Evolutionary conservation across 176 grass and related monocot genomes (phyloP), one percentile per base, ranked within the genome.

Genomic region (Thinopyrum elongatum): DNA sequence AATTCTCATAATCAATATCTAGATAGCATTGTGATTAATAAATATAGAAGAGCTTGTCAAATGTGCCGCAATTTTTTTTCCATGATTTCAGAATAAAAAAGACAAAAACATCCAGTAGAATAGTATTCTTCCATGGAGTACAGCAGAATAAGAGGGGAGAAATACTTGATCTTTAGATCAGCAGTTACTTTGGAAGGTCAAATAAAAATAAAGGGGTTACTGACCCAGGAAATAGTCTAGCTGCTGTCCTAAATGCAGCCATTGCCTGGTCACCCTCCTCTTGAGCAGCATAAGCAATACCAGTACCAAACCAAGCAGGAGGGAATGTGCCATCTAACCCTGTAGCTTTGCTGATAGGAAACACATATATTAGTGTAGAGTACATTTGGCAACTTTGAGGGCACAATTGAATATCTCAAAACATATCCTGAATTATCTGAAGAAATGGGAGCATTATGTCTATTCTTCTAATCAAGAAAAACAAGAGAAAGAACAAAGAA

Each of bases 141-240:
- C 69, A 83, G 25, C 15, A 83, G 61, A 74, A 72, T 83, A 42
- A 83, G 67, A 73, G 22, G 74, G 41, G 30, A 16, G 7, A 26
- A 21, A 9, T 58, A 46, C 19, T 74, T 59, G 25, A 30, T 63
- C 29, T 77, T 85, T 51, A 85, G 61, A 82, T 59, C 15, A 85
- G 74, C 10, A 67, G 26, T 65, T 30, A 80, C 4, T 76, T 70
- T 39, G 25, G 23, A 49, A 53, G 74, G 74, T 60, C 49, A 36
- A 64, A 58, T 59, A 88, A 60, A 59, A 76, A 65, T 69, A 23
- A 76, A 84, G 38, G n/a, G 60, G 77, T 65, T 82, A 65, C 74
- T 83, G 84, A 98, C 97, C 97, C 97, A 80, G 97, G 94, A 94
- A 98, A 98, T 82, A 98, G 87, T 73, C 92, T 90, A 94, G 97